phyloP scores from a whole-genome alignment of 179 eudicot species.

The Spergularia azorica region DNA sequence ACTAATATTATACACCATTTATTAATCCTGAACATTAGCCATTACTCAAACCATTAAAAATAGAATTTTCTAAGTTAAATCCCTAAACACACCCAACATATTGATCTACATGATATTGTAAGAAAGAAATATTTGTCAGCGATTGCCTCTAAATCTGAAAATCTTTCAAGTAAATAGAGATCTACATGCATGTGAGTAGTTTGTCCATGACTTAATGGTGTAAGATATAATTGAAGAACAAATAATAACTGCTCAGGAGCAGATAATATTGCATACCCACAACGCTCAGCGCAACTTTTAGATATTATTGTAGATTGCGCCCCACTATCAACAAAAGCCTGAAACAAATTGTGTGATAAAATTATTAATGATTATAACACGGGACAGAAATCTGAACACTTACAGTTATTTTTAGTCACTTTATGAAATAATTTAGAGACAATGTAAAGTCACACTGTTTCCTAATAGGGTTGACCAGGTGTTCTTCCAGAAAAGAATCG shows the following conservation, averaged over 20 bases:
- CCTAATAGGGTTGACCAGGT: not conserved
- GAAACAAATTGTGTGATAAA: slow-evolving; percentile 22
- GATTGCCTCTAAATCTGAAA: not conserved
- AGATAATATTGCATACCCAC: slow-evolving; percentile 62
- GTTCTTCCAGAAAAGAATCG: not conserved
- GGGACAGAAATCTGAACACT: not conserved
- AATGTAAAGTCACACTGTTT: slow-evolving; percentile 1
- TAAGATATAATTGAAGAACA: slow-evolving; percentile 9
- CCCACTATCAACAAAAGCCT: slow-evolving; percentile 99
- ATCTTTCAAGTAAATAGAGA: not conserved
- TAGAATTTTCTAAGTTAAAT: not conserved
- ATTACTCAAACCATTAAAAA: not conserved
- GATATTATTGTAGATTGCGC: slow-evolving; percentile 99
- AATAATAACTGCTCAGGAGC: not conserved
- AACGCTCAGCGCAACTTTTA: slow-evolving; percentile 95
- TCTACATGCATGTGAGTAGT: slow-evolving; percentile 3
- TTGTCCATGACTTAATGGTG: not conserved
- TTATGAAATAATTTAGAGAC: not conserved
- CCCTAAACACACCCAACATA: not conserved
- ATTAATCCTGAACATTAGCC: no score
- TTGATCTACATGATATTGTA: not conserved
- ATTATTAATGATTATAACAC: not conserved
- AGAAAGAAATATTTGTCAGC: not conserved
- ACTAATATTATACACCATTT: no score
- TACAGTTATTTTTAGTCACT: not conserved